phyloP scores from a whole-genome alignment of 805 yeast species.

The Ogataea dorogensis region DNA sequence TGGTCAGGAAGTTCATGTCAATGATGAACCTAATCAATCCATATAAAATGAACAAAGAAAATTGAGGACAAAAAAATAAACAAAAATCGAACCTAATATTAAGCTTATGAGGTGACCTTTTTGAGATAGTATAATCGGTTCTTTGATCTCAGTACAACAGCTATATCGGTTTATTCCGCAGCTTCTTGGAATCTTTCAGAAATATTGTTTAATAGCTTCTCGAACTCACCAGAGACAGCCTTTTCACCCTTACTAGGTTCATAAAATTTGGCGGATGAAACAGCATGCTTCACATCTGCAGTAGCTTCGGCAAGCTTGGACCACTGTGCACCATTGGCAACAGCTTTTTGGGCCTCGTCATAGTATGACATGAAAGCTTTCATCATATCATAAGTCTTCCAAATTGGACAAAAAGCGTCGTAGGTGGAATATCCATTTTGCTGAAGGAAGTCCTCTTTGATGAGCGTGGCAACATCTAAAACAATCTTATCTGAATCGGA shows the following conservation, averaged over 20 bases:
- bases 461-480: constrained; percentile 83
- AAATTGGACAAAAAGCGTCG: constrained; percentile 98
- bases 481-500: constrained; percentile 97
- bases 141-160: background rate
- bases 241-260: constrained; percentile 92
- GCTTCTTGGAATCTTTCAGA: constrained; percentile 95
- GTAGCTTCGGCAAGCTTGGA: constrained; percentile 87
- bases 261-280: constrained; percentile 91
- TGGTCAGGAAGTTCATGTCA: constrained; percentile 66
- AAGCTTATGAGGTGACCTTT: background rate
- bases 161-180: constrained; percentile 55
- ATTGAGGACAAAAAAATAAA: background rate
- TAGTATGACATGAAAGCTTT: constrained; percentile 85
- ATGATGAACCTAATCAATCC: background rate
- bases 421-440: constrained; percentile 98
- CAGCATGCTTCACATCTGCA: constrained; percentile 86
- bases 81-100: background rate
- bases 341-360: constrained; percentile 97
- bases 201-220: constrained; percentile 67
- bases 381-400: constrained; percentile 99
- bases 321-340: constrained; percentile 93
- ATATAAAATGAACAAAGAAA: background rate
- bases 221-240: constrained; percentile 74
- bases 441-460: constrained; percentile 97
- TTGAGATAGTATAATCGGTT: background rate